Base-by-base conservation (phyloP, 2,329 filamentous ascomycete genomes). In the Fusarium poae region DNA sequence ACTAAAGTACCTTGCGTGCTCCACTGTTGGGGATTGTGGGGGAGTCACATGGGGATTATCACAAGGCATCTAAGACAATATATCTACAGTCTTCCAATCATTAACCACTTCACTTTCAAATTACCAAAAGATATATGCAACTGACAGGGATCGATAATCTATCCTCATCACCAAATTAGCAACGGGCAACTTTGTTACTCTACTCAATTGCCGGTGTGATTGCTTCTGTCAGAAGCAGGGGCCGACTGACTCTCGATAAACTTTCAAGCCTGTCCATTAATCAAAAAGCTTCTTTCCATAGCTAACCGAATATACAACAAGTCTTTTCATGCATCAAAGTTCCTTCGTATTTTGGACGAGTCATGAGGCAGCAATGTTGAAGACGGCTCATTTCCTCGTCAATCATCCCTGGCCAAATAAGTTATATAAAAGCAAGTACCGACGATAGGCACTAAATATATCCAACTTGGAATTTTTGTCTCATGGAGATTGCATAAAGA, bases 341-440 rank as follows among this genome's bases (percentile, higher is more conserved):
- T 50, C n/a, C 25, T 35, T 37, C 34, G 32, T 35, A 15, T n/a
- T 27, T 9, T 50, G n/a, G 32, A 21, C 32, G 48, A 50, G 48
- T 50, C 48, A 50, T 50, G 48, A 29, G 48, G 32, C 25, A 50
- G 23, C 48, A 50, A 50, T 34, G 30, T 35, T 39, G n/a, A 42
- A 21, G 13, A 39, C 4, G 20, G 18, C 23, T 27, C 48, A 39
- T 50, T 50, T 39, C 48, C 13, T n/a, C 13, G 9, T 50, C 32
- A 39, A 20, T 7, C 18, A 39, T 39, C 32, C 23, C 48, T 39
- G 21, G 18, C 11, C 23, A 20, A 39, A 50, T 50, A 27, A 16
- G 25, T 37, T 50, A 27, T 44, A 12, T 45, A 20, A 25, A 45
- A 45, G 43, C 43, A 45, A 30, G n/a, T 45, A 30, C 43, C 27